Evolutionary conservation across 345 rosid species (phyloP), one percentile per base, ranked within the genome.

Genomic region (Salix dunnii): DNA sequence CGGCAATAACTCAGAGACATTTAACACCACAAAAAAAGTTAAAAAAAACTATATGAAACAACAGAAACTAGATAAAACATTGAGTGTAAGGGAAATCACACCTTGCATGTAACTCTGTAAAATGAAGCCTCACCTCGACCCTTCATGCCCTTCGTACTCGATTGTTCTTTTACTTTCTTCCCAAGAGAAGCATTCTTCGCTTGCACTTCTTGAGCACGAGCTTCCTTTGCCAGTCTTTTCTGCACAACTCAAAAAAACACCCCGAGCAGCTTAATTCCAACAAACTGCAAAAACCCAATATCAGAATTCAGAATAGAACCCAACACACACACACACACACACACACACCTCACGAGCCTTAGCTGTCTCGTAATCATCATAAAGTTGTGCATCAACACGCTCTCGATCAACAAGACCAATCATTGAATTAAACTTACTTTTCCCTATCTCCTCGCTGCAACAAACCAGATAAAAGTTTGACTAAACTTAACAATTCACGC

Each of bases 91-190:
- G 70, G 61, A 75, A 77, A 65, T 36, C 88, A 86, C 73, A 95
- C 99, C 99, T 86, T 93, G 90, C 99, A 95, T 77, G 90, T 89
- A 51, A 95, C 97, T 90, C 92, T 89, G 88, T 89, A 95, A 86
- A 90, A 93, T 11, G 96, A 90, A 83, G 96, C 93, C 85, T 91
- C 99, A 73, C 97, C 99, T 78, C 99, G 92, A 75, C 88, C 90
- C 86, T 88, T 93, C 78, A 88, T 67, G 71, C 80, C 88, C 88
- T 89, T 95, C 30, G 86, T 77, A 79, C 88, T 86, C 67, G 91
- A 79, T 68, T 87, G 79, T 80, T 92, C 98, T 82, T 91, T 92
- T 70, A 67, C 84, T 85, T 93, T 95, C 93, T 89, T 93, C 77
- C 97, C 93, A 21, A 80, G 82, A 0, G 91, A 76, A 82, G 90